A percentile compares a stretch with the other conserved stretches of the same genome.
phyloP scores from a whole-genome alignment of 306 rosid species.

The Cyamopsis tetragonoloba region DNA sequence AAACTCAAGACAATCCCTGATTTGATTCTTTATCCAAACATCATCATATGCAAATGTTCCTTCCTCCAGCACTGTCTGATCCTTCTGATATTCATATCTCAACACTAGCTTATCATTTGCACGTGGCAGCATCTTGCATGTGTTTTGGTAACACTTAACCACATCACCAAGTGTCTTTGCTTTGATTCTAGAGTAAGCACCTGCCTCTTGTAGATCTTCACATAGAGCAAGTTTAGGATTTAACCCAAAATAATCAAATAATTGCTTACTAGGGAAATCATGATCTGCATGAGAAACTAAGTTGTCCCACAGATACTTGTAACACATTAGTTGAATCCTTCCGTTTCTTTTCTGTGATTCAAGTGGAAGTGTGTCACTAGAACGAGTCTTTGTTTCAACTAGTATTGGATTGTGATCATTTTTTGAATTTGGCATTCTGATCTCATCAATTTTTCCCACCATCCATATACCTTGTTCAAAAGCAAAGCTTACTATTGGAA shows the following conservation, averaged over 20 bases:
- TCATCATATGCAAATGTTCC: constrained; percentile 45
- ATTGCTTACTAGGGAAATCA: constrained; percentile 40
- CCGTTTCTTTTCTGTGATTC: constrained; percentile 78
- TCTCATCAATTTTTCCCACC: constrained; percentile 75
- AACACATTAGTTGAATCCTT: constrained; percentile 80
- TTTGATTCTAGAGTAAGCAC: constrained; percentile 40
- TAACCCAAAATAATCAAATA: constrained; percentile 48
- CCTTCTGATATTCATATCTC: constrained; percentile 68
- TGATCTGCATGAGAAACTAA: constrained; percentile 31
- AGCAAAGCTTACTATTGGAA: constrained; percentile 56
- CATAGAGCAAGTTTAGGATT: constrained; percentile 41
- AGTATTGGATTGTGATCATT: constrained; percentile 38
- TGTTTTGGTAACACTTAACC: constrained; percentile 37
- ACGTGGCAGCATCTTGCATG: constrained; percentile 41
- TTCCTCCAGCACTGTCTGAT: constrained; percentile 58
- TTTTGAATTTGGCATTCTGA: constrained; percentile 38
- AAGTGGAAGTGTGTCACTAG: constrained; percentile 45
- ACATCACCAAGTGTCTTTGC: constrained; percentile 56
- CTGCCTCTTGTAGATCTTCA: constrained; percentile 36
- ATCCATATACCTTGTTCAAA: constrained; percentile 61
- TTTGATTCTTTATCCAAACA: constrained; percentile 48
- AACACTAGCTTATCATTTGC: constrained; percentile 44
- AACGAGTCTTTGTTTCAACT: constrained; percentile 74
- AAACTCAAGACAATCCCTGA: constrained; percentile 48
- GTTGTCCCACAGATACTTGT: constrained; percentile 75